Percentiles rank a stretch among this genome's conserved stretches.
phyloP scores from a whole-genome alignment of 2,329 filamentous ascomycete species.

The Fragosphaeria purpurea region DNA sequence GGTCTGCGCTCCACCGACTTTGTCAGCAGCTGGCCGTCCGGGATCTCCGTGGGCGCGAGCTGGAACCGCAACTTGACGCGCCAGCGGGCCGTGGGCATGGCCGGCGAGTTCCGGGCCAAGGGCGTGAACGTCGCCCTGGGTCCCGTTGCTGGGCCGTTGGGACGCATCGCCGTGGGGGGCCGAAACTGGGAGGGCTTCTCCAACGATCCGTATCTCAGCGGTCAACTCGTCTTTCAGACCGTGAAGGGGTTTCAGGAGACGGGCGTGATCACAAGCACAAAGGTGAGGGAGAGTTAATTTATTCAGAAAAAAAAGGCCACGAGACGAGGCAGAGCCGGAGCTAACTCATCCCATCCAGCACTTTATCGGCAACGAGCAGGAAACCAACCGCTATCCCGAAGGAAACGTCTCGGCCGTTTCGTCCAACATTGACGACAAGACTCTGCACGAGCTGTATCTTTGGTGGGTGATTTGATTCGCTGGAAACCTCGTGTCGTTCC shows the following conservation, averaged over 20 bases:
- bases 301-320: background rate
- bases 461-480: constrained; percentile 33
- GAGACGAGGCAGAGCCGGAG: constrained; percentile 12
- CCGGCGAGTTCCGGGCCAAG: constrained; percentile 63
- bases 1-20: constrained; percentile 31
- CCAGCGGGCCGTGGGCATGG: constrained; percentile 62
- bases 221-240: constrained; percentile 35
- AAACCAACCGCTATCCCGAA: constrained; percentile 57
- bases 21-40: constrained; percentile 25
- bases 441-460: constrained; percentile 54
- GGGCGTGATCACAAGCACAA: constrained; percentile 60
- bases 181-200: constrained; percentile 49
- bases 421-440: constrained; percentile 48
- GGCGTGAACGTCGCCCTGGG: constrained; percentile 71
- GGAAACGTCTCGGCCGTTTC: constrained; percentile 40
- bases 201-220: constrained; percentile 53
- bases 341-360: constrained; percentile 36
- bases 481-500: too few species aligned
- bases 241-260: constrained; percentile 60
- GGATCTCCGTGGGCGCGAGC: constrained; percentile 15
- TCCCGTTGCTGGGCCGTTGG: constrained; percentile 60
- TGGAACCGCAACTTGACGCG: constrained; percentile 68
- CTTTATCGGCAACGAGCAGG: constrained; percentile 68
- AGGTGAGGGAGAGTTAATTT: constrained; percentile 22
- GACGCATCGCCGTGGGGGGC: constrained; percentile 49